Conservation (phyloP, 441 rosid genomes). For the Sinapis alba region DNA sequence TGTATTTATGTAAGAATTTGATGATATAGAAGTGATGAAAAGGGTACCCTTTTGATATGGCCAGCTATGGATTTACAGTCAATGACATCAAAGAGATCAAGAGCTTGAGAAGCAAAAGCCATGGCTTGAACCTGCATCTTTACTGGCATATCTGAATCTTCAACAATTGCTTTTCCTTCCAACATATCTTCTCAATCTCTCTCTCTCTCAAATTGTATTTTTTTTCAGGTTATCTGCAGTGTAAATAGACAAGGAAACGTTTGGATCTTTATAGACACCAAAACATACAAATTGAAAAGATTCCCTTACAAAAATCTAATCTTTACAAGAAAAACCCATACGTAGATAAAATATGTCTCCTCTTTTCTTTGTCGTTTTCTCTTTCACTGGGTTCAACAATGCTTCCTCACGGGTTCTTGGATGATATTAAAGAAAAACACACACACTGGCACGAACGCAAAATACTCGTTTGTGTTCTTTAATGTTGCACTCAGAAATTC, state of each 20-base stretch:
- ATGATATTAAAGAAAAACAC: neutral
- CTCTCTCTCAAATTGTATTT: neutral
- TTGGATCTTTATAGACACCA: constrained; percentile 23
- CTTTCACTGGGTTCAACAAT: neutral
- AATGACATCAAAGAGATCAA: constrained; percentile 59
- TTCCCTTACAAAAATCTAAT: constrained; percentile 18
- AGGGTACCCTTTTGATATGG: constrained; percentile 53
- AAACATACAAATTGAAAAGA: constrained; percentile 1
- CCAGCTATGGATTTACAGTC: constrained; percentile 58
- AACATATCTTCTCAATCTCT: constrained; percentile 44
- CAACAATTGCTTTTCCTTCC: constrained; percentile 60
- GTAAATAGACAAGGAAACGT: neutral
- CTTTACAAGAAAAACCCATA: constrained; percentile 26
- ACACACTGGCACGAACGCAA: too few relatives aligned
- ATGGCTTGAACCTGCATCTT: constrained; percentile 66
- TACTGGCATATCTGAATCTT: constrained; percentile 65
- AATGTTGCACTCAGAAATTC: too few relatives aligned
- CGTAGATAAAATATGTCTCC: constrained; percentile 23
- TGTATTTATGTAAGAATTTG: neutral
- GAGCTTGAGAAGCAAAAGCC: constrained; percentile 61
- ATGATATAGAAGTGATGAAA: neutral
- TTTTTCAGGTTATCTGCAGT: neutral
- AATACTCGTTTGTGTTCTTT: too few relatives aligned
- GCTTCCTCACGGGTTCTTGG: constrained; percentile 25
- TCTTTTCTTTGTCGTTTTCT: constrained; percentile 20